Evolutionary conservation across 164 flowering plant species (phyloP).

Genomic region (Warburgia ugandensis): DNA sequence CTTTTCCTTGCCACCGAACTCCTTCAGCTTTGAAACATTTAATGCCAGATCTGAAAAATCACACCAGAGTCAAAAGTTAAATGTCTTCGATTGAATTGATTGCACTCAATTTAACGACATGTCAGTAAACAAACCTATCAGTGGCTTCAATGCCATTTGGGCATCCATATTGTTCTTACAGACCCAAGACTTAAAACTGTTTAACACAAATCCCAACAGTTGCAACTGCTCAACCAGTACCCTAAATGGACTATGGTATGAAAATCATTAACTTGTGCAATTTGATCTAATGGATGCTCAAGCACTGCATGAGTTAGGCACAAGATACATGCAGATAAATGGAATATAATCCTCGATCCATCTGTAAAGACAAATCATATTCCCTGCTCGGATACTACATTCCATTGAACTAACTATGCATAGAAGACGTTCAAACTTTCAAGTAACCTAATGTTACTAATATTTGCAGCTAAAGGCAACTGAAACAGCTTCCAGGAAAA

Average conservation of each 20-base stretch:
- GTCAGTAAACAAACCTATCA: conserved; percentile 45
- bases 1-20: conserved; percentile 89
- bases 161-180: conserved; percentile 85
- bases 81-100: not conserved
- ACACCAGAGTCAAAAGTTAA: not conserved
- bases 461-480: no score
- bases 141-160: conserved; percentile 78
- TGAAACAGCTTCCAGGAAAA: not conserved
- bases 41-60: conserved; percentile 68
- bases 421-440: not conserved
- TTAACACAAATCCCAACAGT: conserved; percentile 85
- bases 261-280: not conserved
- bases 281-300: no score
- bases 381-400: conserved; percentile 87
- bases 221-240: conserved; percentile 98
- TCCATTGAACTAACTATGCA: conserved; percentile 65
- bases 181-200: conserved; percentile 79
- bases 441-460: no score
- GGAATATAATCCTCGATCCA: conserved; percentile 92
- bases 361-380: conserved; percentile 91
- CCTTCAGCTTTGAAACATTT: conserved; percentile 79
- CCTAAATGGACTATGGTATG: conserved; percentile 33
- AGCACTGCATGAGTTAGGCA: no score
- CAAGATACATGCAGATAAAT: conserved; percentile 85
- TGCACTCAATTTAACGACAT: no score